Evolutionary conservation across 805 yeast genomes (phyloP), one percentile per base, ranked within the genome.

Genomic region (Cyberlindnera nakhonratchasimensis): DNA sequence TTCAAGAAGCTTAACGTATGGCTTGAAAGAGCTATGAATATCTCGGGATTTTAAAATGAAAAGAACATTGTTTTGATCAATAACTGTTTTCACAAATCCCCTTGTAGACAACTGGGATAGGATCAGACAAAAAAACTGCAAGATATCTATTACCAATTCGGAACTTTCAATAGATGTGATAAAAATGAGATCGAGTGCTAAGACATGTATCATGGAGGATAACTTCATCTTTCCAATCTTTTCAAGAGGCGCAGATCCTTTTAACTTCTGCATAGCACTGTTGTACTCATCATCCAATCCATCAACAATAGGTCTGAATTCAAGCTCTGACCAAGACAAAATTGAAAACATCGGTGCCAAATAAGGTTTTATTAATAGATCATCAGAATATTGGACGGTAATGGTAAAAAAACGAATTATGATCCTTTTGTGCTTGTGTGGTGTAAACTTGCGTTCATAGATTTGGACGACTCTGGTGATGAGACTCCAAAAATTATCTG

Each of bases 71-170:
- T 46, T 14, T 17, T 62, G 60, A 13, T 57, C 55, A 23, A 71
- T 23, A 3, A 71, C 26, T 0, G 63, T 45, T 39, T 59, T 63
- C 5, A 62, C 37, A 36, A 59, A 71, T 34, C 65, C 51, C 42
- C 77, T 57, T 0, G 75, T 65, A 0, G 75, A 73, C 6, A 68
- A 49, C 39, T 66, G 71, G 3, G 75, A 67, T 6, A 71, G 37
- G 1, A 65, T 40, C 6, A 53, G 39, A 5, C 33, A 40, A 14
- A 43, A 16, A 11, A 34, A 23, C 10, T 18, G 16, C 29, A 42
- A 16, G 16, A 42, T 24, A 12, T 17, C 20, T 6, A 12, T 26
- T 16, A n/a, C 12, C 12, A 9, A 33, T 31, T 26, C 29, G n/a
- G 29, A 26, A 12, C n/a, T 26, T 14, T 26, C 29, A 12, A 14